Evolutionary conservation across 768 basidiomycete genomes (phyloP), one percentile per base, ranked within the genome.

Genomic region (Serpula lacrymans): DNA sequence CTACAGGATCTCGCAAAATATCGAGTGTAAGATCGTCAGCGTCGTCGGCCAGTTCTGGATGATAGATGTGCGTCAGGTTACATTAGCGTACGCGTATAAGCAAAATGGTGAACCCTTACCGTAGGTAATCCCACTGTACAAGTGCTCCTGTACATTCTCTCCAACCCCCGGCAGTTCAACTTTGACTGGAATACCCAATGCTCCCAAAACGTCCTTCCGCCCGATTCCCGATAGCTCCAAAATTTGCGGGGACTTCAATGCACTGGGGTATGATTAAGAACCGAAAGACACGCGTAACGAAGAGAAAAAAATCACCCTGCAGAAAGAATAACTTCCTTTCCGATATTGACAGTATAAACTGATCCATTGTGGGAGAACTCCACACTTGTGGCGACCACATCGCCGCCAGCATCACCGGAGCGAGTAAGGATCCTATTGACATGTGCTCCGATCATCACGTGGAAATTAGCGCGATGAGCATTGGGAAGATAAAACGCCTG

Each of bases 171-270:
- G 67, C 2, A 58, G 46, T 5, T 49, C 24, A 18, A 58, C 32
- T 39, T 60, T 55, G 17, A 60, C 41, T 0, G 56, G 43, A 28
- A 82, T 63, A 2, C 66, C 69, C 13, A 72, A 49, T 5, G 46
- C 58, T 18, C 60, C 48, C 23, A 81, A 58, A 16, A 74, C 45
- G 2, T 58, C 59, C 11, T 52, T 50, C 23, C 68, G 60, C 13
- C 80, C 80, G 39, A 82, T 72, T 17, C 80, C 81, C 5, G 77
- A 78, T 2, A 81, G 58, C 49, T 81, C 75, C 2, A 81, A 69
- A 7, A 83, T 60, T 49, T 78, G 72, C 5, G 74, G 67, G 0
- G 70, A 65, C 42, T 72, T 69, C 17, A 77, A 46, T 2, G 74
- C 42, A n/a, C 64, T 66, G 42, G 32, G 6, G 13, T 7, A 23